Percentiles rank a stretch among this genome's conserved stretches.
phyloP scores from a whole-genome alignment of 768 basidiomycete genomes.

The Rubroboletus pulcherrimus region DNA sequence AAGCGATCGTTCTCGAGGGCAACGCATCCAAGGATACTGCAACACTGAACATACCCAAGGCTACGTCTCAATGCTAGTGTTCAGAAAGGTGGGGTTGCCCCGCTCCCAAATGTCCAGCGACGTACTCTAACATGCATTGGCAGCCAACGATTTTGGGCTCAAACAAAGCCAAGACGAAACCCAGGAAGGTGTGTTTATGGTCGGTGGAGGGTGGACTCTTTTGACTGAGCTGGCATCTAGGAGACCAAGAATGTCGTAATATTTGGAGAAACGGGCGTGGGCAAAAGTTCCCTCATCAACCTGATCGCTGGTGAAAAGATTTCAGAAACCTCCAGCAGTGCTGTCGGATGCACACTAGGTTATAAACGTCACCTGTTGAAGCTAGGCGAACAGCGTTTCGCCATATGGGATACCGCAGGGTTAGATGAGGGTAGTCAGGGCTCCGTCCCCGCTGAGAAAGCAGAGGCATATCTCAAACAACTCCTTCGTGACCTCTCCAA shows the following conservation, averaged over 20 bases:
- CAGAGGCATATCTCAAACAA: slow-evolving; percentile 25
- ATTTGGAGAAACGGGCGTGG: slow-evolving; percentile 23
- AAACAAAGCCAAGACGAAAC: neutral
- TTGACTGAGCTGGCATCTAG: neutral
- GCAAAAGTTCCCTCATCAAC: slow-evolving; percentile 25
- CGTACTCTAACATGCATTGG: slow-evolving; percentile 1
- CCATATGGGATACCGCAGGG: slow-evolving; percentile 26
- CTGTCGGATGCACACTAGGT: slow-evolving; percentile 19
- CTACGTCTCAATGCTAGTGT: neutral
- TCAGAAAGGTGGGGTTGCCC: slow-evolving; percentile 5
- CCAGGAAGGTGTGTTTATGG: slow-evolving; percentile 9
- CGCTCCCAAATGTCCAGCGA: neutral
- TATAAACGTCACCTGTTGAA: slow-evolving; percentile 7
- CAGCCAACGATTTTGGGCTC: slow-evolving; percentile 1
- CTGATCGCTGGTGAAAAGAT: slow-evolving; percentile 11
- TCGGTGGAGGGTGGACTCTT: neutral
- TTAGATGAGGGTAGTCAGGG: slow-evolving; percentile 23
- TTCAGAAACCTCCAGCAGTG: slow-evolving; percentile 19
- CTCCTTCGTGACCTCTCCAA: slow-evolving; percentile 21
- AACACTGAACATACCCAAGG: neutral
- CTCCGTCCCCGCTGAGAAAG: slow-evolving; percentile 22
- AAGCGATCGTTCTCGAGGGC: slow-evolving; percentile 6
- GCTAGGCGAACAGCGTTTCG: slow-evolving; percentile 9
- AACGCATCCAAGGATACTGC: neutral
- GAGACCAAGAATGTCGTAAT: slow-evolving; percentile 18